Evolutionary conservation across 78 protist species (phyloP).

Genomic region (Dictyostelium capitatum): DNA sequence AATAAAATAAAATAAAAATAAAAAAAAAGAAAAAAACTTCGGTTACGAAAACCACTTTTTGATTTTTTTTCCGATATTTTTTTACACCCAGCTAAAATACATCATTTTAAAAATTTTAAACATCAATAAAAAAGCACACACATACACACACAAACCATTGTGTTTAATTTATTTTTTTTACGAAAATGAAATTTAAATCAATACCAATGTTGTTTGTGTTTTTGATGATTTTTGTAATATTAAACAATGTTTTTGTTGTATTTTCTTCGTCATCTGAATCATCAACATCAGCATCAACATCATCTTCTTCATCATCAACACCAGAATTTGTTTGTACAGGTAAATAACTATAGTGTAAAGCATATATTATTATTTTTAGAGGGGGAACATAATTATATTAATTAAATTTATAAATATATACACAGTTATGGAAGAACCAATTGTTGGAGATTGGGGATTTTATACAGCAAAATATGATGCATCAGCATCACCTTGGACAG

Average conservation of each 20-base stretch:
- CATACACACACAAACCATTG: no score
- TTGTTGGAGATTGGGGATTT: conserved; percentile 52
- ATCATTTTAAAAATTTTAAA: no score
- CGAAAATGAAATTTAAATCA: background rate
- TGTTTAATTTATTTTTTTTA: background rate
- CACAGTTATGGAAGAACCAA: conserved; percentile 16
- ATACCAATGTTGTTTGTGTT: background rate
- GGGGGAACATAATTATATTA: no score
- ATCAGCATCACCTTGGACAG: conserved; percentile 13
- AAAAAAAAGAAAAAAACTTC: no score
- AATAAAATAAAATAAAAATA: no score
- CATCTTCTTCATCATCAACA: background rate
- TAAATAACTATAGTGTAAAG: background rate
- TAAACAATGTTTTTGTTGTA: background rate
- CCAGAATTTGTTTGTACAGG: conserved; percentile 5
- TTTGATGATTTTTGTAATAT: background rate
- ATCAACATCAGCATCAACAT: no score
- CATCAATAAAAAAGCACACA: no score
- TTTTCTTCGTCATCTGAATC: background rate
- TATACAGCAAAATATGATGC: background rate
- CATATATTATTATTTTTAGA: background rate
- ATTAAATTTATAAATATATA: no score
- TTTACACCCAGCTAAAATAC: no score
- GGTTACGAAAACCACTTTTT: no score
- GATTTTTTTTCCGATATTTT: no score